These are phyloP conservation scores for Pilasporangium apinafurcum DNA, from an alignment of 352 stramenopile genomes.

Conservation along the genomic window DNA sequence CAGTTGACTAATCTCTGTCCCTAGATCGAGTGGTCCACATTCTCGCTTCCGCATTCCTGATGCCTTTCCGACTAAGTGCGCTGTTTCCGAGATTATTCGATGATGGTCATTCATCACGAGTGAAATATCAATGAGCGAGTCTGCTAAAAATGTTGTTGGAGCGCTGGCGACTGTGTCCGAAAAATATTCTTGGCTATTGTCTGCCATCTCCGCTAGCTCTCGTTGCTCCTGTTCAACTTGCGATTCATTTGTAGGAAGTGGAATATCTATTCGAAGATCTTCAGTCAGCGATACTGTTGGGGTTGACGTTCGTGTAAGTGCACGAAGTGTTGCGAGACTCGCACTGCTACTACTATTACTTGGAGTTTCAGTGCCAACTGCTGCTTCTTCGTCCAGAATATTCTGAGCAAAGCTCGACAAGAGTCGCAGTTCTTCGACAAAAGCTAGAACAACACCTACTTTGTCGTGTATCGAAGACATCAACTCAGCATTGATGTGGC, in stretches of 20 bases:
- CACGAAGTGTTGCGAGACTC: constrained; percentile 22
- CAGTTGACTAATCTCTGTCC: constrained; percentile 37
- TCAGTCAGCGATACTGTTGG: background rate
- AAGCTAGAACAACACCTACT: constrained; percentile 28
- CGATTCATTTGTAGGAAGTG: constrained; percentile 4
- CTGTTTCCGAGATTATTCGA: constrained; percentile 41
- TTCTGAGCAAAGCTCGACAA: constrained; percentile 56
- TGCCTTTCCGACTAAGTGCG: constrained; percentile 36
- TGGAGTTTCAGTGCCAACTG: background rate
- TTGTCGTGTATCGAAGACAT: constrained; percentile 18
- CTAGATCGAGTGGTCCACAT: constrained; percentile 16
- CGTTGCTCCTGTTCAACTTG: constrained; percentile 9
- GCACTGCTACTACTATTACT: constrained; percentile 42
- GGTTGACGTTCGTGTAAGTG: constrained; percentile 26
- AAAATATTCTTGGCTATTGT: too few relatives aligned
- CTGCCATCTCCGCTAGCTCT: constrained; percentile 2
- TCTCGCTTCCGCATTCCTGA: constrained; percentile 9
- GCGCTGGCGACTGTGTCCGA: too few relatives aligned
- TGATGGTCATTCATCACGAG: constrained; percentile 77
- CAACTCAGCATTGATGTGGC: too few relatives aligned
- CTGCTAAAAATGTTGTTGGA: constrained; percentile 25
- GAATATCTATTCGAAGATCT: background rate
- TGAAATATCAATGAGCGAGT: constrained; percentile 65
- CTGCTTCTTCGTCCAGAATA: constrained; percentile 41
- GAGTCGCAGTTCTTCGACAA: constrained; percentile 49